These are phyloP conservation scores for Cryptococcus sp. DNA, from an alignment of 1,284 basidiomycete species.

Conservation along the genomic window DNA sequence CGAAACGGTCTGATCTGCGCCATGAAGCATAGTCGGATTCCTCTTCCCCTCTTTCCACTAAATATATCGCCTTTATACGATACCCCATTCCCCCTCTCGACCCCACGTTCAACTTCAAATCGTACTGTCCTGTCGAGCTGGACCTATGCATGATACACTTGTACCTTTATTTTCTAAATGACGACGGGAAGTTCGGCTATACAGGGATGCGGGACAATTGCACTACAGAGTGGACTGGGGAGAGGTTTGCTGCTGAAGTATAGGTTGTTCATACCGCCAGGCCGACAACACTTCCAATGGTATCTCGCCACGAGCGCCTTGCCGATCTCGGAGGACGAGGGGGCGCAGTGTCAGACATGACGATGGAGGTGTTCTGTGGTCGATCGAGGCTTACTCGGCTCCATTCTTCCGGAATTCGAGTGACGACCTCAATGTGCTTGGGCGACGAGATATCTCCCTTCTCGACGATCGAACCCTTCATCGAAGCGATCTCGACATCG, in stretches of 20 bases:
- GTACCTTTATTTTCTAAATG: background rate
- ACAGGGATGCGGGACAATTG: background rate
- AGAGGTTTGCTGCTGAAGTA: no score
- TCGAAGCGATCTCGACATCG: background rate
- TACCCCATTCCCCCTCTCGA: background rate
- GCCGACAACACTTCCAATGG: conserved; percentile 4
- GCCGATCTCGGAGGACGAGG: background rate
- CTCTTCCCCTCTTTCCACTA: no score
- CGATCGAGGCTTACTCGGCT: background rate
- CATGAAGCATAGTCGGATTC: conserved; percentile 23
- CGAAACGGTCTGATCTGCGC: conserved; percentile 37
- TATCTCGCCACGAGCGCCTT: conserved; percentile 8
- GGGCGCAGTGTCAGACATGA: background rate
- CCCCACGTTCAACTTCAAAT: background rate
- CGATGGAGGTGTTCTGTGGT: background rate
- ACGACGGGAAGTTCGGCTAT: background rate
- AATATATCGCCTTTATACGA: no score
- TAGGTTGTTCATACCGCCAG: background rate
- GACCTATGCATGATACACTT: conserved; percentile 8
- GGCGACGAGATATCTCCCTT: background rate
- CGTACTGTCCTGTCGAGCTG: conserved; percentile 5
- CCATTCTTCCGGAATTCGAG: conserved; percentile 1
- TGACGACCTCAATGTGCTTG: background rate
- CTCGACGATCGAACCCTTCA: background rate
- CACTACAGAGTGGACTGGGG: background rate